Percentiles rank a stretch among this genome's conserved stretches.
These are phyloP conservation scores for Amauroascus niger DNA, from an alignment of 2,329 filamentous ascomycete genomes.

Conservation along the genomic window DNA sequence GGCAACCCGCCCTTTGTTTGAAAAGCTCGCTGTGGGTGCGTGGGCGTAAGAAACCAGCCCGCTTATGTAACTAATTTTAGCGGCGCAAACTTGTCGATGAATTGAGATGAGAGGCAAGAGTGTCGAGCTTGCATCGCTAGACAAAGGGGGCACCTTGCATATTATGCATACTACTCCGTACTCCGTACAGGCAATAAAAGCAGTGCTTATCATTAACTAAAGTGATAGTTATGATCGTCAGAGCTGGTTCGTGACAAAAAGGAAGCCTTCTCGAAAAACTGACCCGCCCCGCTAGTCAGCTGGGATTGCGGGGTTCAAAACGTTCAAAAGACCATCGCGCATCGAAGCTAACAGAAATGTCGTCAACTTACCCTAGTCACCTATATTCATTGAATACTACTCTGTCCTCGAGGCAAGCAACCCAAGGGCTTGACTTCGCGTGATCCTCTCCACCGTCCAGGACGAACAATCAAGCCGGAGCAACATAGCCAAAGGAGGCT, in stretches of 20 bases:
- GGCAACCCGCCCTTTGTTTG: slow-evolving; percentile 4
- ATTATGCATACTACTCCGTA: too few relatives aligned
- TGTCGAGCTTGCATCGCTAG: too few relatives aligned
- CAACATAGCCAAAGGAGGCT: background rate
- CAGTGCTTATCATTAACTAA: background rate
- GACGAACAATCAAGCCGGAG: background rate
- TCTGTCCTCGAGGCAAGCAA: background rate
- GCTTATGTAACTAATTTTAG: slow-evolving; percentile 9
- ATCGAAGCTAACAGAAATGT: slow-evolving; percentile 4
- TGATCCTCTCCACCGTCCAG: background rate
- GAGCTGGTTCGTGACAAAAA: slow-evolving; percentile 1
- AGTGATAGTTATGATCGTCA: too few relatives aligned
- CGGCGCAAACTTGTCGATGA: too few relatives aligned
- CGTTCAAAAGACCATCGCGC: background rate
- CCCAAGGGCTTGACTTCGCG: background rate
- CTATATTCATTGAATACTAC: background rate
- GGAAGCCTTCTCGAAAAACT: slow-evolving; percentile 2
- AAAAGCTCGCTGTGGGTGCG: background rate
- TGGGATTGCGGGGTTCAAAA: background rate
- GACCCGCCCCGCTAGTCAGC: background rate
- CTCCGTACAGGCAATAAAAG: background rate
- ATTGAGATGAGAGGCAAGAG: too few relatives aligned
- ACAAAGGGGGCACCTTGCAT: background rate
- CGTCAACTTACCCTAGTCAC: background rate
- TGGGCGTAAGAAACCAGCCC: background rate